These are phyloP conservation scores for Caryopteris hybrid DNA, from an alignment of 305 asterid genomes.

Conservation along the genomic window DNA sequence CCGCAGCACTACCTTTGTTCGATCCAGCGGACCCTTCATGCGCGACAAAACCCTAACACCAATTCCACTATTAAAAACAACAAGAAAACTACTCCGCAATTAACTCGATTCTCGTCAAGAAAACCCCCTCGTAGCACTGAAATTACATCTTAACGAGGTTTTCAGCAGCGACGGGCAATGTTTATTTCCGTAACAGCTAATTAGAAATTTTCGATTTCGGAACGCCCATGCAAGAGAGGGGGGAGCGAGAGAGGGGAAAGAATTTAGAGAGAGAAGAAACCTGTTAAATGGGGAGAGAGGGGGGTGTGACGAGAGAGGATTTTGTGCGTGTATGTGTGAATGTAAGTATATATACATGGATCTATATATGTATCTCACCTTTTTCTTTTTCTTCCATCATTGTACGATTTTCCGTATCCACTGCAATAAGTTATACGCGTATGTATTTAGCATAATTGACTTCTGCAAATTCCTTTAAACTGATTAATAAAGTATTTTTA, in stretches of 20 bases:
- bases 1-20: slow-evolving; percentile 93
- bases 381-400: too few relatives aligned
- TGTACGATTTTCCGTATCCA: too few relatives aligned
- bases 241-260: slow-evolving; percentile 21
- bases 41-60: slow-evolving; percentile 55
- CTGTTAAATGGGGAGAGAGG: slow-evolving; percentile 14
- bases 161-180: slow-evolving; percentile 14
- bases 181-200: slow-evolving; percentile 37
- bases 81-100: neutral
- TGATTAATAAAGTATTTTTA: too few relatives aligned
- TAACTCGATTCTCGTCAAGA: slow-evolving; percentile 23
- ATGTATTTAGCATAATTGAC: too few relatives aligned
- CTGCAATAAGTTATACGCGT: too few relatives aligned
- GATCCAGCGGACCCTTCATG: slow-evolving; percentile 89
- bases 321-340: slow-evolving; percentile 17
- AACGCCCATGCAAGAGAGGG: slow-evolving; percentile 37
- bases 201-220: slow-evolving; percentile 25
- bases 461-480: too few relatives aligned
- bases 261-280: slow-evolving; percentile 33
- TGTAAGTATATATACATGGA: too few relatives aligned
- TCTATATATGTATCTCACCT: neutral
- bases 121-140: slow-evolving; percentile 26
- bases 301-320: slow-evolving; percentile 29
- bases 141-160: slow-evolving; percentile 42
- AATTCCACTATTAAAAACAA: slow-evolving; percentile 8